These are phyloP conservation scores for Lactarius quietus DNA, from an alignment of 768 basidiomycete genomes.

Conservation along the genomic window DNA sequence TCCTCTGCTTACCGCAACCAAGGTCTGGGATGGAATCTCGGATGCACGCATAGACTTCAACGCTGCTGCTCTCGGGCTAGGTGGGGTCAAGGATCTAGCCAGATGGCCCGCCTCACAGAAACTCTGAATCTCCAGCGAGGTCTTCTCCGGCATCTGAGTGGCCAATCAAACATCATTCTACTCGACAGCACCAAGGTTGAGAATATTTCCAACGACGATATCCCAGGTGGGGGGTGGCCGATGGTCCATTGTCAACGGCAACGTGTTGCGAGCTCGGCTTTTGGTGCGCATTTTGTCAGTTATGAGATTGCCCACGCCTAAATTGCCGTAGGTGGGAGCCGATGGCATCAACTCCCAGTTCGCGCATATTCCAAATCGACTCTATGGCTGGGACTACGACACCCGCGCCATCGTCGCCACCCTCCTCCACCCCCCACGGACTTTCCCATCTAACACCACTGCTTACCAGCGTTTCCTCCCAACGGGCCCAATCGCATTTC, in stretches of 20 bases:
- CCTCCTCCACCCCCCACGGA: slow-evolving; percentile 65
- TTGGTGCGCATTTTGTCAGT: slow-evolving; percentile 48
- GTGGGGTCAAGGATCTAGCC: slow-evolving; percentile 30
- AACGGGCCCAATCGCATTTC: slow-evolving; percentile 92
- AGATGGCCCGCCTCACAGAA: slow-evolving; percentile 86
- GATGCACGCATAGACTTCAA: slow-evolving; percentile 74
- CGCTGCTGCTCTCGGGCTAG: slow-evolving; percentile 43
- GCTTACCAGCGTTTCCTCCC: slow-evolving; percentile 95
- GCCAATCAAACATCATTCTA: slow-evolving; percentile 52
- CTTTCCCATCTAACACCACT: slow-evolving; percentile 60
- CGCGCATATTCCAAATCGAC: slow-evolving; percentile 80
- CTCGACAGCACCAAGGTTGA: slow-evolving; percentile 73
- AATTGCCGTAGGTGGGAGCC: slow-evolving; percentile 69
- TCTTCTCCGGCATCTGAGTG: slow-evolving; percentile 61
- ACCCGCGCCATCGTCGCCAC: slow-evolving; percentile 90
- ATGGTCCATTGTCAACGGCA: slow-evolving; percentile 68
- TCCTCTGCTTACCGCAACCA: slow-evolving; percentile 9
- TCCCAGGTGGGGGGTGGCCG: slow-evolving; percentile 68
- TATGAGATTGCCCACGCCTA: background rate
- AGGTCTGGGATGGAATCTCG: slow-evolving; percentile 93
- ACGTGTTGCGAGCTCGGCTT: slow-evolving; percentile 63
- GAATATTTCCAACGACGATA: slow-evolving; percentile 54
- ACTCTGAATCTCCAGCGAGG: slow-evolving; percentile 91
- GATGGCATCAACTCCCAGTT: slow-evolving; percentile 97
- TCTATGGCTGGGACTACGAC: slow-evolving; percentile 93